Conservation (phyloP, 2,329 filamentous ascomycete species). For the Fusarium globosum region DNA sequence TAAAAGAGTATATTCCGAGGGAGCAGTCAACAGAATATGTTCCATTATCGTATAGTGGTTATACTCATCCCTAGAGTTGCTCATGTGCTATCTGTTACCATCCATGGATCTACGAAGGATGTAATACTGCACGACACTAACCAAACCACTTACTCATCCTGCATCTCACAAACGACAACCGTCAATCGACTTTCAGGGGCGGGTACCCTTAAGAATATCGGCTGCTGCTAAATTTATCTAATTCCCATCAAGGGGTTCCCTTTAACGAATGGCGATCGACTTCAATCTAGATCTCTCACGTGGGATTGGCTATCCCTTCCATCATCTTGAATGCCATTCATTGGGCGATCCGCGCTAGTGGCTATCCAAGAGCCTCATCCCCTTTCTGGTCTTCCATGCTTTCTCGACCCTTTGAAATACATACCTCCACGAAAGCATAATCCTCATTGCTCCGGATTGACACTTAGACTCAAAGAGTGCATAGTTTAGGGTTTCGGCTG, state of each 20-base stretch:
- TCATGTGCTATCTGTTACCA: not conserved
- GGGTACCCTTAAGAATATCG: slow-evolving; percentile 1
- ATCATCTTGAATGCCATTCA: slow-evolving; percentile 9
- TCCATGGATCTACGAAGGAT: not conserved
- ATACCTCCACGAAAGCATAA: slow-evolving; percentile 31
- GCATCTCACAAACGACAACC: slow-evolving; percentile 3
- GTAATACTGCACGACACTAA: not conserved
- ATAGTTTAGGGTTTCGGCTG: slow-evolving; percentile 3
- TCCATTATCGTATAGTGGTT: not conserved
- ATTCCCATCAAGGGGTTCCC: not conserved
- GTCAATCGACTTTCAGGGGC: slow-evolving; percentile 30
- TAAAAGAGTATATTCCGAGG: not conserved
- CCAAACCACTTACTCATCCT: not conserved
- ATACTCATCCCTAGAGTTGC: not conserved
- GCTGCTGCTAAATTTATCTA: slow-evolving; percentile 11
- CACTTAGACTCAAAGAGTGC: not conserved
- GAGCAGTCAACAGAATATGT: not conserved
- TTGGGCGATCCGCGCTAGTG: slow-evolving; percentile 25
- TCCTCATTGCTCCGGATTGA: not conserved
- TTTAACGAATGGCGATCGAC: slow-evolving; percentile 24
- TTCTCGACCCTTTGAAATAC: slow-evolving; percentile 12
- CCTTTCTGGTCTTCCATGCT: not conserved
- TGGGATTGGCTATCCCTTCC: slow-evolving; percentile 22
- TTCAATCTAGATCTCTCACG: slow-evolving; percentile 28
- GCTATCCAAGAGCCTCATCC: slow-evolving; percentile 22